Evolutionary conservation across 257 asterid genomes (phyloP), one percentile per base, ranked within the genome.

Genomic region (Nyctanthes arbortristis): DNA sequence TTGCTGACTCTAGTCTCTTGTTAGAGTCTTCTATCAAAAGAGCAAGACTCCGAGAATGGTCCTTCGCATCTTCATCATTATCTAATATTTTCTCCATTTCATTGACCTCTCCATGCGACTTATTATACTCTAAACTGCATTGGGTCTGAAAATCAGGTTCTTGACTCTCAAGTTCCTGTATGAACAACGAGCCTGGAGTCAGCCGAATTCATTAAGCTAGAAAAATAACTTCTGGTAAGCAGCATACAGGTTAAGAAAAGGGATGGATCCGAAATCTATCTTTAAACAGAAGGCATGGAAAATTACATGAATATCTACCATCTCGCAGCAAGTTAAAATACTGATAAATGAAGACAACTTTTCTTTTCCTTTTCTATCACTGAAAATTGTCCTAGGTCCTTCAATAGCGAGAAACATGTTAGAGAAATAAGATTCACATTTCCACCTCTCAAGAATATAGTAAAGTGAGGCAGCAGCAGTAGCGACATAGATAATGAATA

Each of bases 101-200:
- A 63, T 83, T 84, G 60, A 84, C 79, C 80, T 84, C 89, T 55
- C 73, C 77, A 69, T 72, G 82, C 85, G 89, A 80, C 55, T 73
- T 79, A 22, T 79, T 66, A 80, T 79, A 72, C 69, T 78, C 73
- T 35, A 75, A 67, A 70, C 71, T 63, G 69, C 73, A 68, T 25
- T 37, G 75, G 52, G 85, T 77, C 78, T 74, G 69, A 36, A 79
- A 64, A 45, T 88, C 83, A 32, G 78, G 35, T 76, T 80, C 92
- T 71, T 83, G 80, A 71, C 63, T 73, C 70, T 89, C 90, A 20
- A 89, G 79, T 64, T 70, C 94, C 96, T 92, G 75, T 40, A 43
- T 33, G 74, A 77, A 47, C 63, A 13, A 55, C 60, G 71, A 73
- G 68, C 30, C 40, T 40, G 52, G 71, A 34, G 27, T 75, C 78